phyloP scores from a whole-genome alignment of 176 grass and related monocot genomes.

The Themeda triandra region DNA sequence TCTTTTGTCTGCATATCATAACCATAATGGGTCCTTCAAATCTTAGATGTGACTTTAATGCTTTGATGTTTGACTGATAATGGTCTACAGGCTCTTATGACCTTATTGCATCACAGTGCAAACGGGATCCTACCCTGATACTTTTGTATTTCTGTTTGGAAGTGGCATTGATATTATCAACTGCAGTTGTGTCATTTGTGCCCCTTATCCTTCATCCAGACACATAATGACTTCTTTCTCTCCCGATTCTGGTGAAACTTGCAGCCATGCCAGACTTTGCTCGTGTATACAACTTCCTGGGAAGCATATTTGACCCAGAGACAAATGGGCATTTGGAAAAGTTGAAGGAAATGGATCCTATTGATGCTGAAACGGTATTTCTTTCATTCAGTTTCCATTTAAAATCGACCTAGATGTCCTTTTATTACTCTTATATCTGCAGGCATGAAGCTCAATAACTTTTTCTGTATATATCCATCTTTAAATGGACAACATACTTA shows the following conservation, averaged over 20 bases:
- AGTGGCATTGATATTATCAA: not conserved
- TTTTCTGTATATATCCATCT: not conserved
- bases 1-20: not conserved
- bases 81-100: not conserved
- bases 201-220: not conserved
- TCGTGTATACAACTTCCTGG: constrained; percentile 82
- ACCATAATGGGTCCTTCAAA: not conserved
- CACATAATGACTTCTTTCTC: not conserved
- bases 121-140: not conserved
- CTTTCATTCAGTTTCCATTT: constrained; percentile 24
- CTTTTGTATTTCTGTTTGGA: not conserved
- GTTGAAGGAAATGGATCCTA: constrained; percentile 82
- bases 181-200: not conserved
- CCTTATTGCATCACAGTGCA: not conserved
- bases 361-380: constrained; percentile 85
- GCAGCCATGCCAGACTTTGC: constrained; percentile 74
- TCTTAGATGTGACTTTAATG: not conserved
- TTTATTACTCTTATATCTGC: not conserved
- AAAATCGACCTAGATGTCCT: not conserved
- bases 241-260: constrained; percentile 15
- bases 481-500: not conserved
- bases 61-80: constrained; percentile 1
- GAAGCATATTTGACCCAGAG: constrained; percentile 82
- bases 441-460: not conserved
- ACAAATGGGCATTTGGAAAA: constrained; percentile 66